Evolutionary conservation across 2,329 filamentous ascomycete species (phyloP).

Genomic region (Rasamsonia emersonii): DNA sequence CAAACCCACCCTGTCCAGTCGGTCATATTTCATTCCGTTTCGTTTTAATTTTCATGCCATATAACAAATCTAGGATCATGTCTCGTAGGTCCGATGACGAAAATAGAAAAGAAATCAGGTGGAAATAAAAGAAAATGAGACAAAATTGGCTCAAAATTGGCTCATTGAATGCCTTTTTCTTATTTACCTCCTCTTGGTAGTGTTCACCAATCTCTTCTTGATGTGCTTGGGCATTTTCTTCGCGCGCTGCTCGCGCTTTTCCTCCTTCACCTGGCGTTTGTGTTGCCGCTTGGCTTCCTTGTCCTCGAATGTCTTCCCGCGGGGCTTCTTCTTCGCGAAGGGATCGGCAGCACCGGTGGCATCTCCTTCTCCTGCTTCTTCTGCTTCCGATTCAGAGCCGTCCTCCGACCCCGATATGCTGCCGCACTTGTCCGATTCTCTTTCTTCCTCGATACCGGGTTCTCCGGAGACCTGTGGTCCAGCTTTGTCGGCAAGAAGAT

Average conservation of each 20-base stretch:
- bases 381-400: constrained; percentile 24
- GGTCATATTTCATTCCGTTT: too few relatives aligned
- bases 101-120: too few relatives aligned
- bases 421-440: constrained; percentile 28
- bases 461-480: constrained; percentile 26
- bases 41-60: too few relatives aligned
- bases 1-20: too few relatives aligned
- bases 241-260: constrained; percentile 85
- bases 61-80: too few relatives aligned
- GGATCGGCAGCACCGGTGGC: constrained; percentile 19
- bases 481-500: constrained; percentile 61
- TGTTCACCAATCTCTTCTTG: constrained; percentile 76
- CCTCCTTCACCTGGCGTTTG: constrained; percentile 87
- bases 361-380: constrained; percentile 35
- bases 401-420: constrained; percentile 28
- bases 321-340: constrained; percentile 60
- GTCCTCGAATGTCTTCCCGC: constrained; percentile 80
- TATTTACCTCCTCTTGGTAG: constrained; percentile 27
- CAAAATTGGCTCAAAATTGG: too few relatives aligned
- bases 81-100: too few relatives aligned
- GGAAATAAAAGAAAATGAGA: too few relatives aligned
- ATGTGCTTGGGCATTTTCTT: constrained; percentile 94
- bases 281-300: constrained; percentile 85
- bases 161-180: too few relatives aligned
- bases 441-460: constrained; percentile 24